These are phyloP conservation scores for Salix udensis DNA, from an alignment of 345 rosid species.

Conservation along the genomic window DNA sequence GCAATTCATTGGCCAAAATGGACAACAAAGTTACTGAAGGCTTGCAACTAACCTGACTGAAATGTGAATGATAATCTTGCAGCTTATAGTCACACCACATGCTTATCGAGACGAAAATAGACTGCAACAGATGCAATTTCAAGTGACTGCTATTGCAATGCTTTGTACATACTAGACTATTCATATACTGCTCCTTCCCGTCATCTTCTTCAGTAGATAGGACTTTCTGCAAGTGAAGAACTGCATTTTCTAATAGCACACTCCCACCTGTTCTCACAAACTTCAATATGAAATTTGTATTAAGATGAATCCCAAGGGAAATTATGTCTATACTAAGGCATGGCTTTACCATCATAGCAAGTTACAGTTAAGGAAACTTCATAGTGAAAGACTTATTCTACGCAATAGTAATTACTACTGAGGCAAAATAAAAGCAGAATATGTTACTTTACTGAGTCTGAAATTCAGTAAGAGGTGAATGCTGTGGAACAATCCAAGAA, in stretches of 20 bases:
- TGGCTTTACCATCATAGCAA: not conserved
- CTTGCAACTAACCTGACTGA: slow-evolving; percentile 55
- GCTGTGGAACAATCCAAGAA: not conserved
- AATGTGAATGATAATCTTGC: slow-evolving; percentile 85
- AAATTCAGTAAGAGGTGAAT: not conserved
- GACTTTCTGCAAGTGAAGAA: slow-evolving; percentile 57
- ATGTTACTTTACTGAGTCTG: not conserved
- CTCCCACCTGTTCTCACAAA: slow-evolving; percentile 69
- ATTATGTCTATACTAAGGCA: not conserved
- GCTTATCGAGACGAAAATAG: slow-evolving; percentile 58
- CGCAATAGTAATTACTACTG: not conserved
- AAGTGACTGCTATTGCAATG: slow-evolving; percentile 34
- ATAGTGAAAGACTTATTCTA: not conserved
- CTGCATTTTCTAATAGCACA: slow-evolving; percentile 55
- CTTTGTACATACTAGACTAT: slow-evolving; percentile 53
- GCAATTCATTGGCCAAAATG: not conserved
- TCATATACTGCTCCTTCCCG: slow-evolving; percentile 55
- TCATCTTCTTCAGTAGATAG: slow-evolving; percentile 39
- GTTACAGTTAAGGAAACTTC: not conserved
- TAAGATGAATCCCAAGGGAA: slow-evolving; percentile 5
- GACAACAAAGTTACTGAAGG: slow-evolving; percentile 11
- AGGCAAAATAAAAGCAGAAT: not conserved
- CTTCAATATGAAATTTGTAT: slow-evolving; percentile 42
- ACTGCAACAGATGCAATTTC: slow-evolving; percentile 46
- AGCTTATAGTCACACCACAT: slow-evolving; percentile 69